Conservation (phyloP, 192 early-diverging fungal species). For the Entomortierella parvispora region DNA sequence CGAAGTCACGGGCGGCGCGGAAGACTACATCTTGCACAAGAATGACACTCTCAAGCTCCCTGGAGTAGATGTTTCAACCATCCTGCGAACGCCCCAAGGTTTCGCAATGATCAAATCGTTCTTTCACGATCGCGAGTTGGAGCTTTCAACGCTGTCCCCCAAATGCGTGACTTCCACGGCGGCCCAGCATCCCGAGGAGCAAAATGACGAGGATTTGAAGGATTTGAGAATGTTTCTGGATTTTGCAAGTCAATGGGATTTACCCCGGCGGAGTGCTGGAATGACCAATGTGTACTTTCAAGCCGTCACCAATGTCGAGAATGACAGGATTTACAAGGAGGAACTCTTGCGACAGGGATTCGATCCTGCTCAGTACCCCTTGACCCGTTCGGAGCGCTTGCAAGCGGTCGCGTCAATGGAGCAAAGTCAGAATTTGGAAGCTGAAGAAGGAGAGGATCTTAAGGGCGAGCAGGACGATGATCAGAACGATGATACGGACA, state of each 20-base stretch:
- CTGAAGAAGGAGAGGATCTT: too few relatives aligned
- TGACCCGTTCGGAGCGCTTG: too few relatives aligned
- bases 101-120: conserved; percentile 7
- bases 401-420: too few relatives aligned
- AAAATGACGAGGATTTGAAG: conserved; percentile 5
- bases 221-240: conserved; percentile 32
- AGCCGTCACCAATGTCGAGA: too few relatives aligned
- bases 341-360: too few relatives aligned
- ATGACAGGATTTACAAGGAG: too few relatives aligned
- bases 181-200: neutral
- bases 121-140: neutral
- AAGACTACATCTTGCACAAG: neutral
- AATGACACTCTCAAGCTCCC: neutral
- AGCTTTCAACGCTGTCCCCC: neutral
- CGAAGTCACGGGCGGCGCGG: too few relatives aligned
- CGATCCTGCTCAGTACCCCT: too few relatives aligned
- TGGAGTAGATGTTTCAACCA: neutral
- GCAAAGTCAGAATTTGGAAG: too few relatives aligned
- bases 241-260: conserved; percentile 16
- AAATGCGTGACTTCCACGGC: conserved; percentile 5
- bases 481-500: too few relatives aligned
- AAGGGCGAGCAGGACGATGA: too few relatives aligned
- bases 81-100: conserved; percentile 12
- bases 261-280: neutral
- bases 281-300: neutral